Percentiles rank a stretch among this genome's conserved stretches.
Conservation (phyloP, 768 basidiomycete genomes). For the Flagelloscypha sp. region DNA sequence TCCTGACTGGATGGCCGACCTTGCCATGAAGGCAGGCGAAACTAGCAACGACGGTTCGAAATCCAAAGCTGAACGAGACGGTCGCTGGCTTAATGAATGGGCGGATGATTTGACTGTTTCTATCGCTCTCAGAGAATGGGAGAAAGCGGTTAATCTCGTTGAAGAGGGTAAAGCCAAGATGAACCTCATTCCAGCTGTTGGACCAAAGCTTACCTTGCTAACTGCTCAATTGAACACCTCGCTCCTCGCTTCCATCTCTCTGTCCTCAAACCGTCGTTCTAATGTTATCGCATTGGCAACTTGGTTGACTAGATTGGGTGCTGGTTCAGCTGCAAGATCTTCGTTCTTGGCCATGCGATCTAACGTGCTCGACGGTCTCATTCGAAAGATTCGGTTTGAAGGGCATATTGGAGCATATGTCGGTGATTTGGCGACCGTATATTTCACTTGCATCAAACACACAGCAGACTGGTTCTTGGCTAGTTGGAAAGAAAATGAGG, state of each 20-base stretch:
- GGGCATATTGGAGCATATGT: conserved; percentile 83
- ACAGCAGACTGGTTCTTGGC: conserved; percentile 97
- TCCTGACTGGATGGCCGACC: conserved; percentile 72
- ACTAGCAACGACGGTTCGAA: conserved; percentile 45
- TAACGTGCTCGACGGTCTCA: conserved; percentile 62
- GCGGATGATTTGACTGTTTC: conserved; percentile 87
- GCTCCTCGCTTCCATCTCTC: conserved; percentile 65
- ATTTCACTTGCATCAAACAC: conserved; percentile 92
- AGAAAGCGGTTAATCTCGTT: conserved; percentile 74
- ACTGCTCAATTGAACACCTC: conserved; percentile 61
- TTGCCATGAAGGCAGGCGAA: conserved; percentile 49
- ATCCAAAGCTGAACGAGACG: conserved; percentile 72
- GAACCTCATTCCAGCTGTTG: conserved; percentile 42
- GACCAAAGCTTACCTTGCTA: conserved; percentile 55
- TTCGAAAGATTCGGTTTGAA: conserved; percentile 85
- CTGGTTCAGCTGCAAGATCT: conserved; percentile 68
- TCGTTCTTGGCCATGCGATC: conserved; percentile 77
- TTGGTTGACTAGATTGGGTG: conserved; percentile 66
- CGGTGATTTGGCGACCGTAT: conserved; percentile 78
- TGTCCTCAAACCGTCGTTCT: conserved; percentile 70
- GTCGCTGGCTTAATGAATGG: conserved; percentile 85
- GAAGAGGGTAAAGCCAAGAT: conserved; percentile 78
- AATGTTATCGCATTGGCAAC: conserved; percentile 62
- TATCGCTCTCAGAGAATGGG: conserved; percentile 84
- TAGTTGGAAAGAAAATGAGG: conserved; percentile 92